Evolutionary conservation across 2,329 filamentous ascomycete species (phyloP).

Genomic region (Diplocarpon mali): DNA sequence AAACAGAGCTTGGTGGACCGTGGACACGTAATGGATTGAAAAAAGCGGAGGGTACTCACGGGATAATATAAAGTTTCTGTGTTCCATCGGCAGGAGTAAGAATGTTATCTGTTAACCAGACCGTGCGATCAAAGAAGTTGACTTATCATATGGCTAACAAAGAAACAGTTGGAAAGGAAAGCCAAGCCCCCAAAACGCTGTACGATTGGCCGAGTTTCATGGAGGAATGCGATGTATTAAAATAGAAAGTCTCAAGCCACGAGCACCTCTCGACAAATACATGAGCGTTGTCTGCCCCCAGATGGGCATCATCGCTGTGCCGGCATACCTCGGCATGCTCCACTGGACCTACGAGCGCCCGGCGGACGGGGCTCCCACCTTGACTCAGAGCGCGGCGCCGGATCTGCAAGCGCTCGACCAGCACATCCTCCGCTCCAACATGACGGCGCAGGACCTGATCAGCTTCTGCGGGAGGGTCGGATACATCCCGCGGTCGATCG

Average conservation of each 20-base stretch:
- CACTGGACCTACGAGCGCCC: slow-evolving; percentile 12
- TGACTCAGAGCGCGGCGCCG: slow-evolving; percentile 12
- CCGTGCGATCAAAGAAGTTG: too few relatives aligned
- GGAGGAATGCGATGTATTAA: slow-evolving; percentile 11
- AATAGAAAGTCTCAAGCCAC: slow-evolving; percentile 6
- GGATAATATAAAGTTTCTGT: too few relatives aligned
- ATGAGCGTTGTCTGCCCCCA: slow-evolving; percentile 10
- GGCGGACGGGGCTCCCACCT: slow-evolving; percentile 6
- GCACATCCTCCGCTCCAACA: slow-evolving; percentile 11
- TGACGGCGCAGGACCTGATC: slow-evolving; percentile 19
- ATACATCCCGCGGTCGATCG: slow-evolving; percentile 8
- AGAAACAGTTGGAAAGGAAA: neutral
- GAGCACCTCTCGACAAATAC: slow-evolving; percentile 13
- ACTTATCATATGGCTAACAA: too few relatives aligned
- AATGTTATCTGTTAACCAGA: too few relatives aligned
- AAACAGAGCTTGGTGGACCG: neutral
- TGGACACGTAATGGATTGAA: neutral
- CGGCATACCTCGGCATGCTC: slow-evolving; percentile 15
- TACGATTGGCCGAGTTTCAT: slow-evolving; percentile 19
- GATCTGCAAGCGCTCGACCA: slow-evolving; percentile 10
- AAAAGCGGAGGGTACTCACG: too few relatives aligned
- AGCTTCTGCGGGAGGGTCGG: slow-evolving; percentile 13
- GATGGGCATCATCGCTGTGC: slow-evolving; percentile 16
- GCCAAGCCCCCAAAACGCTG: slow-evolving; percentile 9
- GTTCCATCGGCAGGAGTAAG: too few relatives aligned